Conservation (phyloP, 257 asterid genomes). For the Datura wrightii region DNA sequence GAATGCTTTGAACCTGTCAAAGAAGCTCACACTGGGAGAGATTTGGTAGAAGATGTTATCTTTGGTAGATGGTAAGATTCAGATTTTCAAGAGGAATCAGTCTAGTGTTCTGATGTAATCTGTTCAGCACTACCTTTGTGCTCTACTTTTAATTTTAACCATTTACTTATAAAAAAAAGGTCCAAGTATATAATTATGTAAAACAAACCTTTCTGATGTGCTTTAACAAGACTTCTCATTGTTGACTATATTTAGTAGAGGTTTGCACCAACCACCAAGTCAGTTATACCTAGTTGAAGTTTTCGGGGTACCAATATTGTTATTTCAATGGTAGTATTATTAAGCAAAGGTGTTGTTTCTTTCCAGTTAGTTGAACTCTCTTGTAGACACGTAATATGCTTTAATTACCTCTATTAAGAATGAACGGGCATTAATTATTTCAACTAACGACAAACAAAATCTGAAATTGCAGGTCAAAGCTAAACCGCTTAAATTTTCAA, state of each 20-base stretch:
- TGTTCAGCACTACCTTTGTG: background rate
- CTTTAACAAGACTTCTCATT: too few relatives aligned
- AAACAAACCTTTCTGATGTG: too few relatives aligned
- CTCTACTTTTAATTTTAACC: slow-evolving; percentile 5
- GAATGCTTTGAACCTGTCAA: slow-evolving; percentile 85
- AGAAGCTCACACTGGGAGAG: slow-evolving; percentile 73
- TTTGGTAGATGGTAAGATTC: slow-evolving; percentile 71
- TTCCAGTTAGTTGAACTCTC: background rate
- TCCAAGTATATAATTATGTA: background rate
- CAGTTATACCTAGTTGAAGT: too few relatives aligned
- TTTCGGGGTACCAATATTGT: background rate
- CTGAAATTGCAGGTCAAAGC: slow-evolving; percentile 66
- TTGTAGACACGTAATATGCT: background rate
- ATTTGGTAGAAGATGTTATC: slow-evolving; percentile 83
- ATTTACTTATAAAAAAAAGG: background rate
- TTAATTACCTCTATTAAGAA: background rate
- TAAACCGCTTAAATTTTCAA: slow-evolving; percentile 76
- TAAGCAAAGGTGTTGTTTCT: background rate
- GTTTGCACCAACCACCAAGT: too few relatives aligned
- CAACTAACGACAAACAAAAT: background rate
- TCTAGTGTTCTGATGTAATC: background rate
- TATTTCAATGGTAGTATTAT: background rate
- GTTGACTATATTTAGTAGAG: too few relatives aligned
- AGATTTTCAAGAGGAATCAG: background rate
- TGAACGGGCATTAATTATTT: background rate